These are phyloP conservation scores for Xylaria curta DNA, from an alignment of 495 filamentous ascomycete genomes.

Conservation along the genomic window DNA sequence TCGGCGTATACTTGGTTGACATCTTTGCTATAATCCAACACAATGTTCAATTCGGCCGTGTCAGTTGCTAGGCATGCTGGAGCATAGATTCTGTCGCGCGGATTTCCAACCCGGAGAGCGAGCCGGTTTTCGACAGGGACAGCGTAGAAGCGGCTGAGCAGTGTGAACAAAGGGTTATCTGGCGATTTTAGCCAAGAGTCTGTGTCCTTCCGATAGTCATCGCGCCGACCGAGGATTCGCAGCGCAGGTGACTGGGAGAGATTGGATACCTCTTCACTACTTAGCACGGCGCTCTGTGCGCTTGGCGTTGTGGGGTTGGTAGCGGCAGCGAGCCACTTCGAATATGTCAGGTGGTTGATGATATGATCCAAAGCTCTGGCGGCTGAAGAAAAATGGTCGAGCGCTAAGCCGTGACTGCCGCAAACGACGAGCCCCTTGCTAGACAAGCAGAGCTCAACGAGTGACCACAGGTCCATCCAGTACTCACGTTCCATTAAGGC, in stretches of 20 bases:
- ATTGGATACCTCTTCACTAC: conserved; percentile 25
- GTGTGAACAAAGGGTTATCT: conserved; percentile 21
- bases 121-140: neutral
- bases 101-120: conserved; percentile 26
- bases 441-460: conserved; percentile 24
- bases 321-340: conserved; percentile 26
- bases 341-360: conserved; percentile 28
- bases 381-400: conserved; percentile 25
- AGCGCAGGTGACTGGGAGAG: conserved; percentile 27
- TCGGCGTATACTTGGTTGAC: conserved; percentile 21
- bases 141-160: conserved; percentile 21
- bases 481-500: conserved; percentile 27
- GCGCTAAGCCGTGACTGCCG: conserved; percentile 17
- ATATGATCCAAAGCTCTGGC: conserved; percentile 28
- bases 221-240: conserved; percentile 12
- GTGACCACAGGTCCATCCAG: conserved; percentile 27
- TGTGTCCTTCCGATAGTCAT: conserved; percentile 20
- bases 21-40: conserved; percentile 30
- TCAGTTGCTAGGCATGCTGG: conserved; percentile 30
- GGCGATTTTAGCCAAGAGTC: conserved; percentile 22
- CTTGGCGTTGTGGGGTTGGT: neutral
- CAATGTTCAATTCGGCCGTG: conserved; percentile 19
- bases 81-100: conserved; percentile 36
- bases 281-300: neutral
- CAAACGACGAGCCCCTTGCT: conserved; percentile 23